phyloP scores from a whole-genome alignment of 2,329 filamentous ascomycete species.

The Hymenoscyphus occultus region DNA sequence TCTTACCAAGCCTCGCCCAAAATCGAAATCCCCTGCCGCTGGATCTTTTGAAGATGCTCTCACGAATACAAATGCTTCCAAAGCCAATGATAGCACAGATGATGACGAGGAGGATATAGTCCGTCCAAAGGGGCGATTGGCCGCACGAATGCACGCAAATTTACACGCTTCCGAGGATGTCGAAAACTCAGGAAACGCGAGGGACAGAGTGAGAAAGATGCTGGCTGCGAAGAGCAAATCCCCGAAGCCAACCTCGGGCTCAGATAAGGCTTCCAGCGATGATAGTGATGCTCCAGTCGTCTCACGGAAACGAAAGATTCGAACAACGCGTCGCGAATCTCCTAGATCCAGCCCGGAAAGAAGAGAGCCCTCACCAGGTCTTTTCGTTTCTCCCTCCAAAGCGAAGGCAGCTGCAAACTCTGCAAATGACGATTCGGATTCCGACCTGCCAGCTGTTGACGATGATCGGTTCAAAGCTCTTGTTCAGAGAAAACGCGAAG shows the following conservation, averaged over 20 bases:
- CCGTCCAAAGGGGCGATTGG: constrained; percentile 60
- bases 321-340: constrained; percentile 24
- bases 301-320: constrained; percentile 32
- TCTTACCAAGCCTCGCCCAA: constrained; percentile 18
- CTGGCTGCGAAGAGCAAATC: constrained; percentile 37
- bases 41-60: constrained; percentile 10
- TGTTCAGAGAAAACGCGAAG: constrained; percentile 68
- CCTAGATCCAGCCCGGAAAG: constrained; percentile 24
- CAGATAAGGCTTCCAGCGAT: constrained; percentile 36
- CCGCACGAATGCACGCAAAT: constrained; percentile 57
- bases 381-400: constrained; percentile 43
- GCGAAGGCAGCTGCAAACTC: constrained; percentile 35
- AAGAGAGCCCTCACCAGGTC: constrained; percentile 31
- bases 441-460: constrained; percentile 44
- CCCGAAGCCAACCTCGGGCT: constrained; percentile 34
- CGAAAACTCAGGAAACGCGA: constrained; percentile 30
- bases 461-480: constrained; percentile 68
- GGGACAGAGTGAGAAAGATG: constrained; percentile 45
- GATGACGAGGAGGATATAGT: constrained; percentile 50
- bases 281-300: constrained; percentile 26
- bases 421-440: constrained; percentile 25
- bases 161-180: constrained; percentile 19
- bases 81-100: constrained; percentile 23
- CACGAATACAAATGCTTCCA: constrained; percentile 1
- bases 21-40: constrained; percentile 10